These are phyloP conservation scores for Rhododendron henanense DNA, from an alignment of 148 eudicot species.

Conservation along the genomic window DNA sequence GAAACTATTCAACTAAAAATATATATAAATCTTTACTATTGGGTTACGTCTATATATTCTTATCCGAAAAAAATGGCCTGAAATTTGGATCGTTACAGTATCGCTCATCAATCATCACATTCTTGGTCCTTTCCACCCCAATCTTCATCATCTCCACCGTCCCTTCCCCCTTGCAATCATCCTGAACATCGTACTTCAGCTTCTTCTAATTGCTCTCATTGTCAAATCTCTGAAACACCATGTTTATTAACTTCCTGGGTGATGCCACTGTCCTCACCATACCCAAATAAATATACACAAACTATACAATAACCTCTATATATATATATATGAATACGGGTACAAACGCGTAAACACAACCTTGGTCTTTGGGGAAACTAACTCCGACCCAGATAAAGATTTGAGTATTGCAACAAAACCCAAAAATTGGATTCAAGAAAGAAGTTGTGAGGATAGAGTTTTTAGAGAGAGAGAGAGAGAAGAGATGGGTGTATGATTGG, in stretches of 20 bases:
- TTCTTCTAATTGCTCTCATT: conserved; percentile 36
- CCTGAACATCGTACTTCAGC: conserved; percentile 30
- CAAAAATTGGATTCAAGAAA: background rate
- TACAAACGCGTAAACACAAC: background rate
- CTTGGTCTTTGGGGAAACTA: background rate
- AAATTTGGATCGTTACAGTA: conserved; percentile 16
- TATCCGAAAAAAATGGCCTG: no score
- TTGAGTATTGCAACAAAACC: background rate
- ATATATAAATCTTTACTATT: no score
- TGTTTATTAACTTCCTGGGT: conserved; percentile 52
- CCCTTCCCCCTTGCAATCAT: conserved; percentile 57
- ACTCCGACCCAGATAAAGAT: background rate
- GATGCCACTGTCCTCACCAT: conserved; percentile 50
- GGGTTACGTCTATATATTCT: no score
- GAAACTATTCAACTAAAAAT: no score
- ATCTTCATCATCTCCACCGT: conserved; percentile 85
- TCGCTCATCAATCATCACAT: conserved; percentile 97
- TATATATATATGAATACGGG: background rate
- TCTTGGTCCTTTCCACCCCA: conserved; percentile 82
- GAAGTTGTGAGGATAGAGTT: background rate
- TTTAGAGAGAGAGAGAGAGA: background rate
- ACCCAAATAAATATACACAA: conserved; percentile 8
- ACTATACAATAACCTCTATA: background rate
- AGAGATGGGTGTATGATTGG: background rate
- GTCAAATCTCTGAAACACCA: conserved; percentile 57